Evolutionary conservation across 768 basidiomycete genomes (phyloP), one percentile per base, ranked within the genome.

Genomic region (Rhodotorula graminis): DNA sequence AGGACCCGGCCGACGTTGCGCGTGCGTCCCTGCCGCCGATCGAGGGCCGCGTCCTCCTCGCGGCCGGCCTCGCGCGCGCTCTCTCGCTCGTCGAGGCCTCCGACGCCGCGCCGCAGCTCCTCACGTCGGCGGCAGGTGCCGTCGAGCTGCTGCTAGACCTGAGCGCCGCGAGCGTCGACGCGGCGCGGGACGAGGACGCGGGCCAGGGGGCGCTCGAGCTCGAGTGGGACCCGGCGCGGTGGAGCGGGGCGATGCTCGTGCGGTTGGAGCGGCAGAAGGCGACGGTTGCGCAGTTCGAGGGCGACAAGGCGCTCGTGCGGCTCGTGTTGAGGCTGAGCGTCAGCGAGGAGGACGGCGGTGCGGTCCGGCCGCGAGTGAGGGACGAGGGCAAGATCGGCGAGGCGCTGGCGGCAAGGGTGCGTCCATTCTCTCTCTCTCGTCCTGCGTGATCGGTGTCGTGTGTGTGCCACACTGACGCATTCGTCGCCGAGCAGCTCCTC

Each of bases 71-170:
- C 66, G 0, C 18, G 52, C 0, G 50, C 62, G 11, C 47, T 58
- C n/a, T 42, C 25, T 25, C 84, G 15, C 88, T 86, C n/a, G 93
- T 95, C 78, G 83, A 85, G 6, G 81, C 85, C 16, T 84, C 90
- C 10, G 82, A 55, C 27, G 27, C 2, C 53, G n/a, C 1, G 90
- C 29, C 79, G 88, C 29, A 78, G 86, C 23, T 81, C 91, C 31
- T 83, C 84, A 21, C 80, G 92, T 25, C 85, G 83, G 46, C 25
- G 11, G 83, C 84, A 12, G 78, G 81, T 27, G 82, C 80, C 61
- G 76, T 93, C 44, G 79, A 84, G 57, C 88, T 90, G 1, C 82
- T 80, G 53, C 79, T 90, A 11, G 46, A 57, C 14, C 21, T 65
- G 37, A 37, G 37, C 37, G 37, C 37, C 37, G 37, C 37, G 37